A percentile compares a stretch with the other conserved stretches of the same genome.
Evolutionary conservation across 75 land plant species (phyloP).

Genomic region (Picea sitchensis): DNA sequence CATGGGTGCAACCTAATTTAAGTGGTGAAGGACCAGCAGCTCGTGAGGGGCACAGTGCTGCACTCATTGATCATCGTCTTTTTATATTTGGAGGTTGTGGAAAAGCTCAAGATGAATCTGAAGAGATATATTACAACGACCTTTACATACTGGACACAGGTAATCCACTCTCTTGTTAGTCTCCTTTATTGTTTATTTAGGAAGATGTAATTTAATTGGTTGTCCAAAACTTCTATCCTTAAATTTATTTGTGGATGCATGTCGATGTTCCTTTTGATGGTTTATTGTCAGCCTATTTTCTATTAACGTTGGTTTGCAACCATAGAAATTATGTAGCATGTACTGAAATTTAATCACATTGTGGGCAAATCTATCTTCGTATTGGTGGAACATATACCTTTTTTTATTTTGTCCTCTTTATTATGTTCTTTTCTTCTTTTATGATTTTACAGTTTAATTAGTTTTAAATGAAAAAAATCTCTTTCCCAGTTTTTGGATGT

Average conservation of each 20-base stretch:
- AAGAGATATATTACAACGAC: constrained; percentile 83
- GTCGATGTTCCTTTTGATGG: not conserved
- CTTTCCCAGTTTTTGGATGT: not conserved
- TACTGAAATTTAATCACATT: not conserved
- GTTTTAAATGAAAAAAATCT: not conserved
- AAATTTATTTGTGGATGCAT: not conserved
- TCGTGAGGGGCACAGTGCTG: constrained; percentile 94
- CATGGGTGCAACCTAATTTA: constrained; percentile 69
- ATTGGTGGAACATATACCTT: not conserved
- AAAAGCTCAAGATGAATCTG: constrained; percentile 43
- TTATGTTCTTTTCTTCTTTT: not conserved
- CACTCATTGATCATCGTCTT: constrained; percentile 60
- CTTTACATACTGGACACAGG: constrained; percentile 83
- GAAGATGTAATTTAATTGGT: not conserved
- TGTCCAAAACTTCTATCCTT: not conserved
- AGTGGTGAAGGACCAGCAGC: constrained; percentile 77
- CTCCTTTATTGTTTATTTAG: not conserved
- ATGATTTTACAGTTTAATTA: not conserved
- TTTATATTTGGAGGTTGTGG: constrained; percentile 98
- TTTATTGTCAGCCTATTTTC: not conserved
- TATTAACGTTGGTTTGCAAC: not conserved
- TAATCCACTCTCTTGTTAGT: constrained; percentile 6
- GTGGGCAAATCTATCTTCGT: not conserved
- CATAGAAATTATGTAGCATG: not conserved
- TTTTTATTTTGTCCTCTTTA: not conserved